Base-by-base conservation (phyloP, 306 rosid species). In the Pachyrhizus erosus region DNA sequence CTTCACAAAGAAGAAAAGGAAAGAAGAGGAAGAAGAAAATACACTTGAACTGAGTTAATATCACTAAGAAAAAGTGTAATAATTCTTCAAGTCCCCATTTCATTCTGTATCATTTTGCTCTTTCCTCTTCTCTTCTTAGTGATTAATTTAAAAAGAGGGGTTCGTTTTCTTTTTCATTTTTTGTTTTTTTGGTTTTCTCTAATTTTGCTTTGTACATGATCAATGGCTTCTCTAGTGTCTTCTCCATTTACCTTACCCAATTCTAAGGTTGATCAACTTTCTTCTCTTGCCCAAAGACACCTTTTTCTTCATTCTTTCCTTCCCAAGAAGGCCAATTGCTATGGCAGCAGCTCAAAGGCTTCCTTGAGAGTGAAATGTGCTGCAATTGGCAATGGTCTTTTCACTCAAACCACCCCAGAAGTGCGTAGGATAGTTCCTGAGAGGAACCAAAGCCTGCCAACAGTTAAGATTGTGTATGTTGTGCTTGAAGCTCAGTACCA, bases 71-170 rank as follows among this genome's bases (percentile, higher is more conserved):
- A 60, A 60, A 60, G 37, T 60, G 67, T 26, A 60, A 3, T 26
- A 5, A 60, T 60, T 21, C 62, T 39, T 60, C 18, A 5, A 60
- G 18, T 26, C 39, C n/a, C 39, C 34, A 4, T 60, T 26, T 60
- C 37, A 12, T 24, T 24, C 33, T 58, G 24, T 58, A 23, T n/a
- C 65, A 23, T 9, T 23, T 57, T 57, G 17, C 33, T 57, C 17
- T 21, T 2, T 57, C 64, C 62, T 55, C 29, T 55, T 55, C 5
- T 20, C 29, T 21, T 55, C 13, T 21, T 43, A 0, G 7, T 42
- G 33, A 33, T 20, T 46, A n/a, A 29, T 62, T 82, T 73, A 58
- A 45, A 58, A 77, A 76, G 57, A 85, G 80, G 74, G 81, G 54
- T 31, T 49, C 33, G 2, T 55, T 20, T 55, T 21, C 5, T 9